Conservation (phyloP, 176 grass and related monocot genomes). For the Otatea glauca region DNA sequence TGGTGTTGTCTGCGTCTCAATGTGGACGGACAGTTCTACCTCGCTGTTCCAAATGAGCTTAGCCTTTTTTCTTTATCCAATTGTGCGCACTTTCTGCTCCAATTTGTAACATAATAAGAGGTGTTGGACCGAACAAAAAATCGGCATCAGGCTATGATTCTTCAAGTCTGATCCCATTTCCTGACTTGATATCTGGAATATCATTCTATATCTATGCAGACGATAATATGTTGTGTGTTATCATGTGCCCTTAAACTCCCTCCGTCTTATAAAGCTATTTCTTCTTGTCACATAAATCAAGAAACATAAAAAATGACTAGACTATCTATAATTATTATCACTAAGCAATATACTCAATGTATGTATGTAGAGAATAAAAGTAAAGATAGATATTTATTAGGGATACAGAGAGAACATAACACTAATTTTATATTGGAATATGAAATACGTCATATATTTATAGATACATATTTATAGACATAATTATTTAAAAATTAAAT, state of each 20-base stretch:
- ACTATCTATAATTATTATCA: too few species aligned
- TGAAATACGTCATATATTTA: too few species aligned
- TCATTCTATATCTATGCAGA: neutral
- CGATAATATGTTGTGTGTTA: neutral
- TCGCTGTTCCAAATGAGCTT: conserved; percentile 23
- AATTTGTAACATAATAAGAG: conserved; percentile 49
- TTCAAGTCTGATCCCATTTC: neutral
- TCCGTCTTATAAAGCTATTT: too few species aligned
- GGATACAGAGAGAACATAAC: too few species aligned
- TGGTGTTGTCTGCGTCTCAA: neutral
- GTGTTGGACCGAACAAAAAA: neutral
- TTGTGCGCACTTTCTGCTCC: neutral
- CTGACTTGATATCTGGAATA: neutral
- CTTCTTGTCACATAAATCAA: too few species aligned
- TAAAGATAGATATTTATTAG: too few species aligned
- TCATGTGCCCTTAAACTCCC: neutral
- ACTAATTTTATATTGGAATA: too few species aligned
- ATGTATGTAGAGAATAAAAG: too few species aligned
- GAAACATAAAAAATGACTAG: too few species aligned
- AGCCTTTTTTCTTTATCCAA: neutral
- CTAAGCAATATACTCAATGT: too few species aligned
- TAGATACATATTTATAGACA: too few species aligned
- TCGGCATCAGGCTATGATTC: conserved; percentile 5
- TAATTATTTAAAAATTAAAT: too few species aligned
- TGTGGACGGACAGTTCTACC: neutral